Base-by-base conservation (phyloP, 345 rosid species). In the Kernera saxatilis region DNA sequence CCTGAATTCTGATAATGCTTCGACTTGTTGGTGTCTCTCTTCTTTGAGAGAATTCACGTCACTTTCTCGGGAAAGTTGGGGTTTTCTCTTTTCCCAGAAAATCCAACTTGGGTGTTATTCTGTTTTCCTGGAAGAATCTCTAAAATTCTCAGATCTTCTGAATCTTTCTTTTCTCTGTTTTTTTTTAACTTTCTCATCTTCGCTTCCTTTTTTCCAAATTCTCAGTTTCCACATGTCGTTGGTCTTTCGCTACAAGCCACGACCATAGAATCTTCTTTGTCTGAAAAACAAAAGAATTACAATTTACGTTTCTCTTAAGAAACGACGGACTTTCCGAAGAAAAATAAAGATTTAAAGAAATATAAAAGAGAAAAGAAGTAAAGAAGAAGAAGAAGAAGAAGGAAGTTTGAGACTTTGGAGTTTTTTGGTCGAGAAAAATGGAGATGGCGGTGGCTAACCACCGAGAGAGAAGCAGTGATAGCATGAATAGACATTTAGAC, bases 361-460 rank as follows among this genome's bases (percentile, higher is more conserved):
- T n/a, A n/a, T n/a, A n/a, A 25, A 15, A 11, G 5, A 17, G 14
- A 15, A 33, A 53, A 50, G 14, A 25, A 56, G 33, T 53, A 48
- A 56, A 64, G 48, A 44, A 55, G 44, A 41, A 68, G 58, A 11
- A 75, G 71, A 15, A 64, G 45, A 67, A 56, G 69, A 54, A 9
- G 46, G 41, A 58, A 75, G 41, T 69, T 52, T 49, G 19, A 59
- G 15, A 39, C 33, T 77, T 72, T 74, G 35, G 74, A 59, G 57
- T 36, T 67, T 52, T 58, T 70, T 55, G 69, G 62, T 50, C 3
- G 30, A 29, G 26, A 8, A 46, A 11, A 62, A 85, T 82, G 88
- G 84, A 84, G 64, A 89, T 89, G 96, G 92, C 87, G 92, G 92
- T 73, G 93, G 99, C 86, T 23, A 76, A 55, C 33, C 93, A 89